Evolutionary conservation across 2,329 filamentous ascomycete species (phyloP).

Genomic region (Aspergillus japonicus): DNA sequence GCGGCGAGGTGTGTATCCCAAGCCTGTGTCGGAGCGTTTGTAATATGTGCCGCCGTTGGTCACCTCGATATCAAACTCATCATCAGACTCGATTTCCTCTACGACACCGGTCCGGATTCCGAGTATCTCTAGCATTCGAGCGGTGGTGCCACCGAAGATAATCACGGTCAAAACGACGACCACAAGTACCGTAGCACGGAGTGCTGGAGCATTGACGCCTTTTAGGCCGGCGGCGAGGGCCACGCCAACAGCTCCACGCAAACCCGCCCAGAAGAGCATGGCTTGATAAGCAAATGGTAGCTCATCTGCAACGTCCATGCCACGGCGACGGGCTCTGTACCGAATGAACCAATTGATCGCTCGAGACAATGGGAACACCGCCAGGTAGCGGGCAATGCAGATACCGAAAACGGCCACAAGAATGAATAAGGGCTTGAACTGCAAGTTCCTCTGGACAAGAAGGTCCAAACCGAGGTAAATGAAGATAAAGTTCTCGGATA

Average conservation of each 20-base stretch:
- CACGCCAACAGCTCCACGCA: slow-evolving; percentile 93
- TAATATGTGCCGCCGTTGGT: slow-evolving; percentile 71
- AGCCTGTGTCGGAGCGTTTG: slow-evolving; percentile 72
- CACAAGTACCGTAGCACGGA: slow-evolving; percentile 93
- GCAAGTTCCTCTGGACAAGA: slow-evolving; percentile 83
- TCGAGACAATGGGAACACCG: slow-evolving; percentile 87
- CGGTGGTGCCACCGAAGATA: slow-evolving; percentile 96
- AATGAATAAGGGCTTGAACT: slow-evolving; percentile 93
- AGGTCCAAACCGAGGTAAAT: slow-evolving; percentile 95
- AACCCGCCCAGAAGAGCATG: slow-evolving; percentile 99
- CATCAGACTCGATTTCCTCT: slow-evolving; percentile 94
- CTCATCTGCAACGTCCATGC: slow-evolving; percentile 77
- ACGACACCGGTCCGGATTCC: slow-evolving; percentile 96
- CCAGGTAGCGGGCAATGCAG: slow-evolving; percentile 86
- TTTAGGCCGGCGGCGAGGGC: slow-evolving; percentile 85
- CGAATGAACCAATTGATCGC: slow-evolving; percentile 91
- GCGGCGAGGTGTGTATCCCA: slow-evolving; percentile 72
- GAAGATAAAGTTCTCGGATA: slow-evolving; percentile 99
- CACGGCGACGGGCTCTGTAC: slow-evolving; percentile 75
- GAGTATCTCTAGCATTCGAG: slow-evolving; percentile 94
- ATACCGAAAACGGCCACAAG: slow-evolving; percentile 90
- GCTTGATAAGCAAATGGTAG: slow-evolving; percentile 92
- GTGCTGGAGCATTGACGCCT: slow-evolving; percentile 75
- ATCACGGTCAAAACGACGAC: slow-evolving; percentile 97
- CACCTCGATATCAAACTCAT: slow-evolving; percentile 94